phyloP scores from a whole-genome alignment of 2,329 filamentous ascomycete species.

The Ophiostoma novo-ulmi region DNA sequence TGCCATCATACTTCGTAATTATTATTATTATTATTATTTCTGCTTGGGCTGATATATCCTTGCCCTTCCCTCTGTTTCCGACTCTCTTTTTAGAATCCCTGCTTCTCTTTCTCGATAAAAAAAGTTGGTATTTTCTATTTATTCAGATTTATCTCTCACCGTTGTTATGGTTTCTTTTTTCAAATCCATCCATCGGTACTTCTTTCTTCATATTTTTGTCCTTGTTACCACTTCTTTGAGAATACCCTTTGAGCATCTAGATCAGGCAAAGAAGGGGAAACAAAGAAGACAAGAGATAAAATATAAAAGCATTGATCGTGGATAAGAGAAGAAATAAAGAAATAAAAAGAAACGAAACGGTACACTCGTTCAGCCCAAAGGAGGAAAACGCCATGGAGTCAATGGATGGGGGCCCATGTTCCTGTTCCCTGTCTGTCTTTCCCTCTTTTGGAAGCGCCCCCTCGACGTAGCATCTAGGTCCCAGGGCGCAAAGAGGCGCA shows the following conservation, averaged over 20 bases:
- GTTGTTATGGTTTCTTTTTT: conserved; percentile 1
- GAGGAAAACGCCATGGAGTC: neutral
- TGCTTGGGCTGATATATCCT: conserved; percentile 3
- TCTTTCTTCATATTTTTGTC: neutral
- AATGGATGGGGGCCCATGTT: neutral
- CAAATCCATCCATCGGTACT: neutral
- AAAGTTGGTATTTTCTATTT: neutral
- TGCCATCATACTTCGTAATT: neutral
- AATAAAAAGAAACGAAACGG: neutral
- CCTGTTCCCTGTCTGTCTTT: conserved; percentile 1
- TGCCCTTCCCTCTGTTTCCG: neutral
- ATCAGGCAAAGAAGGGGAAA: neutral
- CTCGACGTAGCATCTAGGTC: conserved; percentile 5
- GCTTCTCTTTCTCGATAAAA: neutral
- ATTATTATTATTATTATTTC: neutral
- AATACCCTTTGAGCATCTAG: neutral
- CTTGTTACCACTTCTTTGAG: neutral
- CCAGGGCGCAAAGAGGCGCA: conserved; percentile 10
- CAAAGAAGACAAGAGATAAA: no score
- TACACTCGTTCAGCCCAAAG: neutral
- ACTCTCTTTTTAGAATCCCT: neutral
- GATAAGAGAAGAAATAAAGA: neutral
- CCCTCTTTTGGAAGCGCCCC: conserved; percentile 6
- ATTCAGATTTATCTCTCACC: neutral
- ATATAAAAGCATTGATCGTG: no score